A percentile compares a stretch with the other conserved stretches of the same genome.
phyloP scores from a whole-genome alignment of 140 eudicot genomes.

The Senecio squalidus region DNA sequence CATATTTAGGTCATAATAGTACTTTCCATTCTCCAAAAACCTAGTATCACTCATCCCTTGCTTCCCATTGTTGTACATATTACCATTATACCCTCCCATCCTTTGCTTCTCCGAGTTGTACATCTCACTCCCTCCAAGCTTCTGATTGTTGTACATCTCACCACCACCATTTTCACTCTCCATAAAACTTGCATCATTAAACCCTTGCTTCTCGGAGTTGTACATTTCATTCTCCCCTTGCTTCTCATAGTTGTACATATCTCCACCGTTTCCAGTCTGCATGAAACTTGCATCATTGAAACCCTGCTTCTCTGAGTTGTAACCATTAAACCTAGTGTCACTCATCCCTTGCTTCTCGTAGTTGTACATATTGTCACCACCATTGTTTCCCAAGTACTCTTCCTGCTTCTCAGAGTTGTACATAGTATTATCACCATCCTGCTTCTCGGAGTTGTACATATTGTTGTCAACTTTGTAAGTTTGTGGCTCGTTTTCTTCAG shows the following conservation, averaged over 20 bases:
- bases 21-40: constrained; percentile 66
- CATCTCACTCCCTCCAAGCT: constrained; percentile 2
- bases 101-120: constrained; percentile 27
- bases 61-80: constrained; percentile 27
- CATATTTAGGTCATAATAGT: constrained; percentile 40
- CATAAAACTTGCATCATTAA: neutral
- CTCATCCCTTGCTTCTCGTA: neutral
- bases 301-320: too few relatives aligned
- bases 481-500: constrained; percentile 21
- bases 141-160: constrained; percentile 12
- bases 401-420: constrained; percentile 15
- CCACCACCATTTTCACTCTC: constrained; percentile 15
- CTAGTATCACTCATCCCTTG: constrained; percentile 92
- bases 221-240: constrained; percentile 4
- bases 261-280: constrained; percentile 12
- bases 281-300: neutral
- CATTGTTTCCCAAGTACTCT: neutral
- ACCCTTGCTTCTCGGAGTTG: constrained; percentile 16
- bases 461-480: constrained; percentile 20
- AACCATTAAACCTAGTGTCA: neutral
- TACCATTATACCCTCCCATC: neutral
- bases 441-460: constrained; percentile 16
- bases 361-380: constrained; percentile 5
- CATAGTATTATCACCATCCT: constrained; percentile 13
- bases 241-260: constrained; percentile 10